These are phyloP conservation scores for Clavispora santaluciae DNA, from an alignment of 805 yeast species.

Conservation along the genomic window DNA sequence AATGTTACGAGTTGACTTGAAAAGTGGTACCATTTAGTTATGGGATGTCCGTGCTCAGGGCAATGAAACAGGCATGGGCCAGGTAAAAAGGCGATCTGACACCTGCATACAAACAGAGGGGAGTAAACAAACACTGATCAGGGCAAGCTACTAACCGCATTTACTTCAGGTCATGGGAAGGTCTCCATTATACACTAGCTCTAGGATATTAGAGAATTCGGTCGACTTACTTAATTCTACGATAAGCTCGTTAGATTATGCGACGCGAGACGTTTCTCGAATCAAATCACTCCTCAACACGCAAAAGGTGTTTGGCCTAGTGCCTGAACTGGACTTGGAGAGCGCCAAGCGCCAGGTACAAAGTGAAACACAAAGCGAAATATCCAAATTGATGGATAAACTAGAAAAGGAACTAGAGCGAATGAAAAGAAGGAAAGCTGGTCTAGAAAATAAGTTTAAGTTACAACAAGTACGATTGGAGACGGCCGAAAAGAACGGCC, in stretches of 20 bases:
- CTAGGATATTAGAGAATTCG: constrained; percentile 17
- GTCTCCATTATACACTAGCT: constrained; percentile 3
- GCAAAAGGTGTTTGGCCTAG: constrained; percentile 44
- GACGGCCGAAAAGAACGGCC: constrained; percentile 11
- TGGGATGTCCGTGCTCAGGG: too few species aligned
- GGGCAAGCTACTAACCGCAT: neutral
- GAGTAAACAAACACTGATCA: neutral
- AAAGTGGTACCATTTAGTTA: too few species aligned
- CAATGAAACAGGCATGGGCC: too few species aligned
- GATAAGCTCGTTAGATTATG: constrained; percentile 26
- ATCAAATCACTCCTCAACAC: constrained; percentile 39
- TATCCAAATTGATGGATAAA: constrained; percentile 24
- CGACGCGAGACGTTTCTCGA: constrained; percentile 37
- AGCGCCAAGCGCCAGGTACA: constrained; percentile 35
- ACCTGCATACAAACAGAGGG: too few species aligned
- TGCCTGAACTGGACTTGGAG: constrained; percentile 44
- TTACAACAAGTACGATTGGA: constrained; percentile 37
- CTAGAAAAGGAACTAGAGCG: constrained; percentile 30
- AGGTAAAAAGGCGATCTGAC: too few species aligned
- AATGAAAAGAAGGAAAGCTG: constrained; percentile 27
- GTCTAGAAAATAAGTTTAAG: constrained; percentile 33
- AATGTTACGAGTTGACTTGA: too few species aligned
- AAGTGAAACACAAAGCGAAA: constrained; percentile 39
- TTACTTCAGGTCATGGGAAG: neutral
- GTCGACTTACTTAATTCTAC: constrained; percentile 30